Percentiles rank a stretch among this genome's conserved stretches.
These are phyloP conservation scores for Aphanomyces euteiches DNA, from an alignment of 352 stramenopile genomes.

Conservation along the genomic window DNA sequence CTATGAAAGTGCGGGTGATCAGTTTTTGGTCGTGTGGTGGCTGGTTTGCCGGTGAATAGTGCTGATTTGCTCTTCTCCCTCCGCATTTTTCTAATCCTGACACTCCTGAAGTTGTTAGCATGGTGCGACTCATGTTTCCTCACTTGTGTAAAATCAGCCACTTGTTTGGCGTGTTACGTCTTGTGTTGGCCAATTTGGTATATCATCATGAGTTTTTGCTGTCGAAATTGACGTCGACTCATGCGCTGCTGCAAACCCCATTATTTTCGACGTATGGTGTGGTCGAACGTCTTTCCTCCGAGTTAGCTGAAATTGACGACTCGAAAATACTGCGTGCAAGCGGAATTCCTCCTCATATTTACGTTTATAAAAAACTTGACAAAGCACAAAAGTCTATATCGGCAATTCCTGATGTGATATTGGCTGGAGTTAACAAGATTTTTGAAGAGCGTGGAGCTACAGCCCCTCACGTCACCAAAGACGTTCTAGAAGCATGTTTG, in stretches of 20 bases:
- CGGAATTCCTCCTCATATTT: too few species aligned
- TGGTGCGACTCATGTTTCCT: not conserved
- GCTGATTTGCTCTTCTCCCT: conserved; percentile 14
- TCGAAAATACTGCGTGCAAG: too few species aligned
- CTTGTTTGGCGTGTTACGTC: not conserved
- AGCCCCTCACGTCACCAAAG: not conserved
- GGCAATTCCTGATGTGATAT: too few species aligned
- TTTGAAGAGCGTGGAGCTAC: too few species aligned
- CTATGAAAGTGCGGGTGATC: conserved; percentile 20
- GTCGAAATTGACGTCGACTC: not conserved
- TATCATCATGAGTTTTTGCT: conserved; percentile 1
- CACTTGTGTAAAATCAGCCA: not conserved
- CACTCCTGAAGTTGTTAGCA: too few species aligned
- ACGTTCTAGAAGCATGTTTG: not conserved
- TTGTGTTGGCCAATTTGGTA: not conserved
- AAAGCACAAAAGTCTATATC: too few species aligned
- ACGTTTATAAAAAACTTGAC: not conserved
- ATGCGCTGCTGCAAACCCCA: not conserved
- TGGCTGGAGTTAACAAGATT: too few species aligned
- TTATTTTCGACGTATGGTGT: not conserved
- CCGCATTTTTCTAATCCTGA: conserved; percentile 15
- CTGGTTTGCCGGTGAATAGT: conserved; percentile 18
- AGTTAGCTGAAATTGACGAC: too few species aligned
- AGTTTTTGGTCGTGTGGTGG: conserved; percentile 21
- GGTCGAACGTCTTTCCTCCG: not conserved